Percentiles rank a stretch among this genome's conserved stretches.
Evolutionary conservation across 345 rosid genomes (phyloP).

Genomic region (Salix suchowensis): DNA sequence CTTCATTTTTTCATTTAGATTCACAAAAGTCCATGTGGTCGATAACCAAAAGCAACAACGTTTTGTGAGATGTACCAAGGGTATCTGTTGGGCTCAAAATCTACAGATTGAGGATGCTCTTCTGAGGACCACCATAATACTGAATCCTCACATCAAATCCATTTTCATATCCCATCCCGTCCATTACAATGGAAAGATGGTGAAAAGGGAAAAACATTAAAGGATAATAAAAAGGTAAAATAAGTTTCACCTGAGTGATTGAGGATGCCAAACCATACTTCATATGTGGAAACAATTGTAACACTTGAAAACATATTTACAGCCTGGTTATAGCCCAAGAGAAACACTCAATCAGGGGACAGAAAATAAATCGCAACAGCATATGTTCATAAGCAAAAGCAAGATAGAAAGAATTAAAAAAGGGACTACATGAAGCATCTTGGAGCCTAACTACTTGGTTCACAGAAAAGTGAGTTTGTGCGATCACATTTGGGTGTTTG

Average conservation of each 20-base stretch:
- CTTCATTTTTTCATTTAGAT: slow-evolving; percentile 21
- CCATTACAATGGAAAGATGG: slow-evolving; percentile 9
- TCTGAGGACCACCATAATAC: slow-evolving; percentile 38
- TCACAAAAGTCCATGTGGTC: slow-evolving; percentile 15
- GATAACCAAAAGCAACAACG: slow-evolving; percentile 14
- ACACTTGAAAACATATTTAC: slow-evolving; percentile 5
- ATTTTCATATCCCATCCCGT: slow-evolving; percentile 10
- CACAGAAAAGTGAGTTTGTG: background rate
- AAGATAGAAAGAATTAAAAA: background rate
- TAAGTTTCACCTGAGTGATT: slow-evolving; percentile 21
- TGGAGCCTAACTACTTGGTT: background rate
- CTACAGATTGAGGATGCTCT: slow-evolving; percentile 6
- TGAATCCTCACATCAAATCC: slow-evolving; percentile 21
- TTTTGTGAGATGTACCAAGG: slow-evolving; percentile 21
- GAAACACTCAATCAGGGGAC: slow-evolving; percentile 1
- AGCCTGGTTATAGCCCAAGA: slow-evolving; percentile 12
- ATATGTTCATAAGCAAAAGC: background rate
- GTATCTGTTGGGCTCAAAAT: slow-evolving; percentile 16
- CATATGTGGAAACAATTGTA: slow-evolving; percentile 15
- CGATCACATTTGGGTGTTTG: background rate
- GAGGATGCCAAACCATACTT: slow-evolving; percentile 12
- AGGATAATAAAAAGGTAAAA: background rate
- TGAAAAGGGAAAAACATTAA: slow-evolving; percentile 9
- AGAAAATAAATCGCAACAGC: background rate
- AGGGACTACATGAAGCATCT: background rate